Conservation (phyloP, 2,329 filamentous ascomycete genomes). For the Macrophomina phaseolina region DNA sequence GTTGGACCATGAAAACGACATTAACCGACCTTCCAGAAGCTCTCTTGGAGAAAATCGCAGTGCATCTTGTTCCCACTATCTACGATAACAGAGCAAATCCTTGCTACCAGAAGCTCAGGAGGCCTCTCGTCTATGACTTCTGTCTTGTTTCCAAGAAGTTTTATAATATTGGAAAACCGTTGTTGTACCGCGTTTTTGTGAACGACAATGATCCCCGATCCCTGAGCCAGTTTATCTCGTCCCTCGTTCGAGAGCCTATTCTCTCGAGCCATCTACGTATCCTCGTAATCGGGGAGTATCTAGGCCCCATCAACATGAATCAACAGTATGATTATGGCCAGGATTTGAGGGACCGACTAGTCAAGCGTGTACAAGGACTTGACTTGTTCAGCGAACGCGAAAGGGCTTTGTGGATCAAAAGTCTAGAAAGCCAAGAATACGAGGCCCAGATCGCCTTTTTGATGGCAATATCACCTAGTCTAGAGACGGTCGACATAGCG, state of each 20-base stretch:
- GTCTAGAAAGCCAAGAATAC: not conserved
- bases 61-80: not conserved
- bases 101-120: not conserved
- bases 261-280: not conserved
- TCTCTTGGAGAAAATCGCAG: not conserved
- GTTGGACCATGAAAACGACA: not conserved
- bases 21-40: not conserved
- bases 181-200: not conserved
- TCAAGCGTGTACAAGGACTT: not conserved
- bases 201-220: not conserved
- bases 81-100: not conserved
- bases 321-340: not conserved
- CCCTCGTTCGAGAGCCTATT: not conserved
- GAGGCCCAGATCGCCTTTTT: not conserved
- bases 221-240: not conserved
- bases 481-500: not conserved
- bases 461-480: not conserved
- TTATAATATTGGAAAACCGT: not conserved
- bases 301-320: not conserved
- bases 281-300: not conserved
- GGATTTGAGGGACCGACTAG: not conserved
- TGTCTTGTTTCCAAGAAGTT: constrained; percentile 1
- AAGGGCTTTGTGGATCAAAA: not conserved
- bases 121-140: not conserved
- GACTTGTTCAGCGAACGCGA: not conserved